phyloP scores from a whole-genome alignment of 768 basidiomycete species.

The Boletus speciosus region DNA sequence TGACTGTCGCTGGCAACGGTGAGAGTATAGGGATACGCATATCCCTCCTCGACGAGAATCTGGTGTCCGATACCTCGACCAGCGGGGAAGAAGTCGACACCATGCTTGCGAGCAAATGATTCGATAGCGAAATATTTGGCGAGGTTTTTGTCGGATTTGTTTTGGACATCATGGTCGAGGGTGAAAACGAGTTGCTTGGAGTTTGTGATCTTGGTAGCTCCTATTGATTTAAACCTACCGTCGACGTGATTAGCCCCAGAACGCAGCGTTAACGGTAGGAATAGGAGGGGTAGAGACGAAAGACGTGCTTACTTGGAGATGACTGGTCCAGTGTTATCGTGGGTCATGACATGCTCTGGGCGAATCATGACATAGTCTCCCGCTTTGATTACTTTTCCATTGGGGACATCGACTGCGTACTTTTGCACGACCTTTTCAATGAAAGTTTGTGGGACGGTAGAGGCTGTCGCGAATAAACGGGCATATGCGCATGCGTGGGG shows the following conservation, averaged over 20 bases:
- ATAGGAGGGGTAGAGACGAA: neutral
- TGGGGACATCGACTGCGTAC: conserved; percentile 87
- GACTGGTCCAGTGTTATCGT: conserved; percentile 97
- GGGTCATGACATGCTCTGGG: conserved; percentile 97
- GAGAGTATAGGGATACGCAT: conserved; percentile 92
- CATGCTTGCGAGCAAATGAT: conserved; percentile 78
- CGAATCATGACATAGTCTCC: conserved; percentile 99
- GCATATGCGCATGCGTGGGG: neutral
- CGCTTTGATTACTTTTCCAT: conserved; percentile 76
- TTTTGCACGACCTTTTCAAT: conserved; percentile 98
- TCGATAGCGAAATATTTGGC: conserved; percentile 92
- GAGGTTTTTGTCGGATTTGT: conserved; percentile 86
- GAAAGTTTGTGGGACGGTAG: conserved; percentile 68
- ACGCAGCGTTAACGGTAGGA: neutral
- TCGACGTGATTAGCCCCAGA: neutral
- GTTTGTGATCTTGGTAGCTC: conserved; percentile 79
- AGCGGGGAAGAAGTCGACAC: conserved; percentile 94
- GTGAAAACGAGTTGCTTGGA: conserved; percentile 90
- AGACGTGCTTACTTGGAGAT: conserved; percentile 77
- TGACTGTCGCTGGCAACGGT: conserved; percentile 97
- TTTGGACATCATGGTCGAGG: conserved; percentile 98
- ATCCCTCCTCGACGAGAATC: conserved; percentile 95
- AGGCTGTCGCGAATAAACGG: conserved; percentile 34
- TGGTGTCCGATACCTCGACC: conserved; percentile 98
- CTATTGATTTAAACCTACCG: conserved; percentile 88